Percentiles rank a stretch among this genome's conserved stretches.
These are phyloP conservation scores for Agrocybe pediades DNA, from an alignment of 768 basidiomycete genomes.

Conservation along the genomic window DNA sequence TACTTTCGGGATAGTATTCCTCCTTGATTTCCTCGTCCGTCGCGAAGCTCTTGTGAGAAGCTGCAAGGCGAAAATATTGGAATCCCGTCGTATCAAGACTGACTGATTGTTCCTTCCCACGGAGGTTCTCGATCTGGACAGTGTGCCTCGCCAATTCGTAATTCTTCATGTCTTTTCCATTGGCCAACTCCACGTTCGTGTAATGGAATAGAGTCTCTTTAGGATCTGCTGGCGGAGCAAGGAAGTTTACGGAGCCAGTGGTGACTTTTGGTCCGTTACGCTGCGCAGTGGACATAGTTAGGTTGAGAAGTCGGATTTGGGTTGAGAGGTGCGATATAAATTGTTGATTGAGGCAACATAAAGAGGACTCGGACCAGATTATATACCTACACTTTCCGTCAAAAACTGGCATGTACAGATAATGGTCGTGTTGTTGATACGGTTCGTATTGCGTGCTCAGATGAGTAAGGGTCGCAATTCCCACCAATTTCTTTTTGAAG, in stretches of 20 bases:
- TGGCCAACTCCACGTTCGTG: slow-evolving; percentile 33
- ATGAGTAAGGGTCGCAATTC: too few relatives aligned
- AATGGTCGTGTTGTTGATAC: too few relatives aligned
- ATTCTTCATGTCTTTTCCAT: slow-evolving; percentile 39
- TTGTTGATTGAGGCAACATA: too few relatives aligned
- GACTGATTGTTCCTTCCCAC: slow-evolving; percentile 46
- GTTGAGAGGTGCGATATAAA: neutral
- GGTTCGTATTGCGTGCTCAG: too few relatives aligned
- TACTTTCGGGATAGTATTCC: slow-evolving; percentile 64
- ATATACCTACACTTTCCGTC: too few relatives aligned
- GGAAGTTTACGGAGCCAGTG: slow-evolving; percentile 38
- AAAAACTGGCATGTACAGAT: too few relatives aligned
- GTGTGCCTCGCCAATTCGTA: slow-evolving; percentile 23
- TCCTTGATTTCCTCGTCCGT: slow-evolving; percentile 51
- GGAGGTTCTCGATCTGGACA: slow-evolving; percentile 50
- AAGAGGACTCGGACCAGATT: too few relatives aligned
- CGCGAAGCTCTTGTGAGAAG: slow-evolving; percentile 48
- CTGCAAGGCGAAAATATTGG: slow-evolving; percentile 38
- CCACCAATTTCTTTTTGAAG: too few relatives aligned
- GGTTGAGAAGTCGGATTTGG: too few relatives aligned
- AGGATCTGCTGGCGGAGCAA: slow-evolving; percentile 37
- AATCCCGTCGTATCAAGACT: slow-evolving; percentile 56
- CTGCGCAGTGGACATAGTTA: too few relatives aligned
- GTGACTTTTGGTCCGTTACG: slow-evolving; percentile 17
- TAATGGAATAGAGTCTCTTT: slow-evolving; percentile 35